These are phyloP conservation scores for Pseudogymnoascus sp. DNA, from an alignment of 2,329 filamentous ascomycete genomes.

Conservation along the genomic window DNA sequence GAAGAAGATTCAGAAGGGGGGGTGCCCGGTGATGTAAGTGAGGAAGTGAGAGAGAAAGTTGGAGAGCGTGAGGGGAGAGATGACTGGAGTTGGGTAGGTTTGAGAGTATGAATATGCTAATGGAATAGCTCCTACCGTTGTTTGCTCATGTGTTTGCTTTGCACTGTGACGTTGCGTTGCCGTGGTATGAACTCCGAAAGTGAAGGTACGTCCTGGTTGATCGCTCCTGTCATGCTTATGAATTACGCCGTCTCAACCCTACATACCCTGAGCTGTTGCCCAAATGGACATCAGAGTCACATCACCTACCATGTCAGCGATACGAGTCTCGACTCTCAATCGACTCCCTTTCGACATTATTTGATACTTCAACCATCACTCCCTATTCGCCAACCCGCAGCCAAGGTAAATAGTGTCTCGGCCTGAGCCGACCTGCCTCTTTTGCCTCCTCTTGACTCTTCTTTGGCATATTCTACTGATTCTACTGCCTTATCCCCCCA, in stretches of 20 bases:
- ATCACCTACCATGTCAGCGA: not conserved
- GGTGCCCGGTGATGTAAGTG: not conserved
- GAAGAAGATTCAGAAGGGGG: not conserved
- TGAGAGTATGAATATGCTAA: not conserved
- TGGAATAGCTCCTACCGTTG: not conserved
- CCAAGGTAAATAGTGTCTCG: not conserved
- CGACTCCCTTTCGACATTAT: not conserved
- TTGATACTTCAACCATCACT: not conserved
- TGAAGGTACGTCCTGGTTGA: not conserved
- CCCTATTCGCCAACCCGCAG: not conserved
- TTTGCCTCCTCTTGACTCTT: not conserved
- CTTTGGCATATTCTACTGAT: not conserved
- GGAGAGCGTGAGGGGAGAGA: not conserved
- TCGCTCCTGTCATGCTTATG: not conserved
- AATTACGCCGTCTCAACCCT: not conserved
- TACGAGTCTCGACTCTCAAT: not conserved
- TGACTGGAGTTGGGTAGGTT: slow-evolving; percentile 21
- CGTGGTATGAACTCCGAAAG: not conserved
- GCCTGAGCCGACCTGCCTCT: not conserved
- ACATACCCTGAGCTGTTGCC: not conserved
- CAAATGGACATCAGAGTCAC: not conserved
- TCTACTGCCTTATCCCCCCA: not conserved
- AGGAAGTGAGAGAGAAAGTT: not conserved
- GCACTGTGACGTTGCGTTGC: not conserved
- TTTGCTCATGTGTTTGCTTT: not conserved